These are phyloP conservation scores for Eleusine indica DNA, from an alignment of 176 grass and related monocot genomes.

Conservation along the genomic window DNA sequence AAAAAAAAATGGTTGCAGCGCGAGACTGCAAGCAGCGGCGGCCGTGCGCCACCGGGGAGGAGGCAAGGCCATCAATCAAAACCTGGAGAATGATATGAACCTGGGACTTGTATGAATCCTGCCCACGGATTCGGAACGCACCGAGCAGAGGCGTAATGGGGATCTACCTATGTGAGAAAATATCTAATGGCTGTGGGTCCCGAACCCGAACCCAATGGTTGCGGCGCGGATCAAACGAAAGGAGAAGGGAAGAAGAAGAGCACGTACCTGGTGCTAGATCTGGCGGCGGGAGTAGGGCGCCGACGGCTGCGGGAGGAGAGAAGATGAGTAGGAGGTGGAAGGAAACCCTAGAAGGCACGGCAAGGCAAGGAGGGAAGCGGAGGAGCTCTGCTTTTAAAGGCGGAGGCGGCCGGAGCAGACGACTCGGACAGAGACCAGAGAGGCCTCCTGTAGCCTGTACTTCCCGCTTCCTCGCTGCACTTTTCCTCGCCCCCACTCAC, in stretches of 20 bases:
- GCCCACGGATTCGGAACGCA: not conserved
- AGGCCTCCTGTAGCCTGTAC: not conserved
- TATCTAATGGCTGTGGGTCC: too few relatives aligned
- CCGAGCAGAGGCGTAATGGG: not conserved
- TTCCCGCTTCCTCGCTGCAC: conserved; percentile 30
- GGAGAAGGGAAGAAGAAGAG: not conserved
- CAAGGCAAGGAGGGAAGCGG: not conserved
- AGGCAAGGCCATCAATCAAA: not conserved
- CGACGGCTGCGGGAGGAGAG: not conserved
- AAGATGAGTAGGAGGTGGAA: not conserved
- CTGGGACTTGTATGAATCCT: too few relatives aligned
- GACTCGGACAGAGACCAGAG: not conserved
- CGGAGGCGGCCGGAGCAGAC: not conserved
- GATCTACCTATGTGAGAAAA: not conserved
- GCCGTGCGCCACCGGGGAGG: too few relatives aligned
- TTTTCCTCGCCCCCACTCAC: not conserved
- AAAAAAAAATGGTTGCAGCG: too few relatives aligned
- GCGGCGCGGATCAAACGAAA: not conserved
- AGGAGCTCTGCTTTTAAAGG: conserved; percentile 25
- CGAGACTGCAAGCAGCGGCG: too few relatives aligned
- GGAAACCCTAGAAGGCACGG: conserved; percentile 18
- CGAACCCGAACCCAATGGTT: too few relatives aligned
- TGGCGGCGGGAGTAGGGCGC: not conserved
- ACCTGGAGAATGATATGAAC: too few relatives aligned
- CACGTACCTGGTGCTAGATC: not conserved